phyloP scores from a whole-genome alignment of 768 basidiomycete species.

The Mycena vitilis region DNA sequence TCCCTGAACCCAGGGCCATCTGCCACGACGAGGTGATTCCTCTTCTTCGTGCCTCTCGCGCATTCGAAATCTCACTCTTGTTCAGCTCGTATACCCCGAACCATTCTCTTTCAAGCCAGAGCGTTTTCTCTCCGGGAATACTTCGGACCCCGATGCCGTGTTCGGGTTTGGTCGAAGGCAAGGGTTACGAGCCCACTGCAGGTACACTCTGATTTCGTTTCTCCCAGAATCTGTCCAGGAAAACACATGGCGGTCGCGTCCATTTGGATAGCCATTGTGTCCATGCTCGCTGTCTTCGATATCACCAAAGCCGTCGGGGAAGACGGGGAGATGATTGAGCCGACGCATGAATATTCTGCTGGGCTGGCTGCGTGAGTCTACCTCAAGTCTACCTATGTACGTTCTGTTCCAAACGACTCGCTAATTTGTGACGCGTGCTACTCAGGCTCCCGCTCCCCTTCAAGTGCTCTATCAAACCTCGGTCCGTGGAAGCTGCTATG shows the following conservation, averaged over 20 bases:
- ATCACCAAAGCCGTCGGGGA: slow-evolving; percentile 23
- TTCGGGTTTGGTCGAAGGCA: slow-evolving; percentile 25
- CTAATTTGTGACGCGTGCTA: not conserved
- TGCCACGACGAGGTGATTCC: slow-evolving; percentile 18
- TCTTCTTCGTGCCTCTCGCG: slow-evolving; percentile 1
- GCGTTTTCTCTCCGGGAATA: slow-evolving; percentile 36
- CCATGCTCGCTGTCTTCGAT: slow-evolving; percentile 26
- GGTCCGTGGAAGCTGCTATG: slow-evolving; percentile 2
- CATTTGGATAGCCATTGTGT: slow-evolving; percentile 24
- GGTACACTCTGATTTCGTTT: not conserved
- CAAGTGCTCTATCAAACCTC: slow-evolving; percentile 18
- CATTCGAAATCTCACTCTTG: not conserved
- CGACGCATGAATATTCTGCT: slow-evolving; percentile 33
- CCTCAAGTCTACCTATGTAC: not conserved
- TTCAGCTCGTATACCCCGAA: slow-evolving; percentile 36
- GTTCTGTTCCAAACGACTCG: not conserved
- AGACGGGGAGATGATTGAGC: slow-evolving; percentile 39
- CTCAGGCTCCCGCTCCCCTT: slow-evolving; percentile 12
- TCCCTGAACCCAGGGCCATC: slow-evolving; percentile 15
- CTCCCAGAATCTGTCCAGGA: slow-evolving; percentile 35
- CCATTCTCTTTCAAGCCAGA: slow-evolving; percentile 44
- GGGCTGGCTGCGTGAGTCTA: slow-evolving; percentile 19
- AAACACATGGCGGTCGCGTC: slow-evolving; percentile 6
- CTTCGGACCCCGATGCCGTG: not conserved
- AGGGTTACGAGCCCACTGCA: slow-evolving; percentile 12